Evolutionary conservation across 225 moss, liverwort and hornwort genomes (phyloP).

Genomic region (Straminergon stramineum): DNA sequence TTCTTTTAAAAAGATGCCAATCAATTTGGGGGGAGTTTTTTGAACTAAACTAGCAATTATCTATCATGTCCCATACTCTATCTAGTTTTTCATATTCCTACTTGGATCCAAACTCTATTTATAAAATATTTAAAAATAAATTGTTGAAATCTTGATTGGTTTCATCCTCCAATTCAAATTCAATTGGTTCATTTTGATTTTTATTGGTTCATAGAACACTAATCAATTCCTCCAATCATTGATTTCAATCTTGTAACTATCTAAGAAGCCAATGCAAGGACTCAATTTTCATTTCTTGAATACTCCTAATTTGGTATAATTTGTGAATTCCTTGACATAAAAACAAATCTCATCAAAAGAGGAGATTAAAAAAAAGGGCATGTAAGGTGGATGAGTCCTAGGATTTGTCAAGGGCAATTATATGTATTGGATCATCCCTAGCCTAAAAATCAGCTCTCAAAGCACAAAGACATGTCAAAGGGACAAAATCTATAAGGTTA

Average conservation of each 20-base stretch:
- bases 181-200: not conserved
- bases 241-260: not conserved
- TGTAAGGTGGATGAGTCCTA: not conserved
- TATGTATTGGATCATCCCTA: not conserved
- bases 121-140: not conserved
- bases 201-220: not conserved
- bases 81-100: not conserved
- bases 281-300: not conserved
- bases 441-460: not conserved
- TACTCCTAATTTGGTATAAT: not conserved
- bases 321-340: not conserved
- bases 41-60: not conserved
- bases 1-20: not conserved
- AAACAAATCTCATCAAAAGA: no score
- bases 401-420: not conserved
- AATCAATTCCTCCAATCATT: no score
- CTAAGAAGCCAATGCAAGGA: not conserved
- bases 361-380: not conserved
- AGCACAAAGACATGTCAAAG: not conserved
- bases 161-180: not conserved
- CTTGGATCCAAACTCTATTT: accelerated
- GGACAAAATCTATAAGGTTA: no score
- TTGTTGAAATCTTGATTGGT: no score
- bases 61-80: accelerated
- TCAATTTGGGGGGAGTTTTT: not conserved